Conservation (phyloP, 2,329 filamentous ascomycete species). For the Botrytis sinoallii region DNA sequence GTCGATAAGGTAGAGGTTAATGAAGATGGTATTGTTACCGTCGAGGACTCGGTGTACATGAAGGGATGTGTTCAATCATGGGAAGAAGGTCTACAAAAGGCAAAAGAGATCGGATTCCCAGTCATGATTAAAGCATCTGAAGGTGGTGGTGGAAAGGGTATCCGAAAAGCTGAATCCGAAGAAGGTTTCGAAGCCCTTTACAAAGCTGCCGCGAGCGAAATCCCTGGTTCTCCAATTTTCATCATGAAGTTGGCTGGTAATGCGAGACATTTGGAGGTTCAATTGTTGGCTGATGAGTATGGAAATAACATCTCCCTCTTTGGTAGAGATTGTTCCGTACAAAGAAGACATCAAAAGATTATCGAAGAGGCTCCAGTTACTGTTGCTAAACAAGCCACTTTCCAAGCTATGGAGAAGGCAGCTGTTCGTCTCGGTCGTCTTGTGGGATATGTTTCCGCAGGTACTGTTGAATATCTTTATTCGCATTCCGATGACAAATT, state of each 20-base stretch:
- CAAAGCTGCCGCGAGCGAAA: conserved; percentile 94
- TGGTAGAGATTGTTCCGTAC: conserved; percentile 96
- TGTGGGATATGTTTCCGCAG: conserved; percentile 96
- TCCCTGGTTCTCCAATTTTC: conserved; percentile 98
- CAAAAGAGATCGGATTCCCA: conserved; percentile 90
- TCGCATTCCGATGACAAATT: conserved; percentile 98
- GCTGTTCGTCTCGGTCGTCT: conserved; percentile 90
- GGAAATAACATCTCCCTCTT: conserved; percentile 99
- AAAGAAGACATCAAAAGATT: conserved; percentile 98
- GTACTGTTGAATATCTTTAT: conserved; percentile 98
- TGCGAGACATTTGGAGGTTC: conserved; percentile 93
- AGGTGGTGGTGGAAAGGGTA: conserved; percentile 98
- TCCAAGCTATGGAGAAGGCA: conserved; percentile 94
- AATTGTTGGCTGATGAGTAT: conserved; percentile 96
- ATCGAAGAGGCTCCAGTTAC: conserved; percentile 98
- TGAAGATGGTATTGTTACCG: conserved; percentile 83
- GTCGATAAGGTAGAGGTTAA: conserved; percentile 80
- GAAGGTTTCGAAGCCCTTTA: conserved; percentile 84
- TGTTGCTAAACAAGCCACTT: conserved; percentile 83
- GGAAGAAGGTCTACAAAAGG: conserved; percentile 83
- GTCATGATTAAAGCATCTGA: conserved; percentile 99
- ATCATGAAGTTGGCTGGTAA: conserved; percentile 99
- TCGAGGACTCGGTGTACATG: conserved; percentile 78
- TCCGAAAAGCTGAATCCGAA: conserved; percentile 86
- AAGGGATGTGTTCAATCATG: conserved; percentile 89